Evolutionary conservation across 345 rosid genomes (phyloP).

Genomic region (Citrus australasica): DNA sequence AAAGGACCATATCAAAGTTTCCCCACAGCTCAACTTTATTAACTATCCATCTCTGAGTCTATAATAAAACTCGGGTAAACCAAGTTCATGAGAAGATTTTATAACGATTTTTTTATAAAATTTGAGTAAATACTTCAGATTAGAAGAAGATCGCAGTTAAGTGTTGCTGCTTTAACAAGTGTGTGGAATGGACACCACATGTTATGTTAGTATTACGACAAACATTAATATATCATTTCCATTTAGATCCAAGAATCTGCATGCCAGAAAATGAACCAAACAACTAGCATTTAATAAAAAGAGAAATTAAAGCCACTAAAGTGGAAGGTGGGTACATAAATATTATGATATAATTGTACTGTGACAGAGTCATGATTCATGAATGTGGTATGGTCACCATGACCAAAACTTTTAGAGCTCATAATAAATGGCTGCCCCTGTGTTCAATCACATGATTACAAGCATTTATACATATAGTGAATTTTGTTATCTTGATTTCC

Average conservation of each 20-base stretch:
- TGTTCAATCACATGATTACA: not conserved
- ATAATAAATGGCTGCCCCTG: not conserved
- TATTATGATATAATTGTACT: not conserved
- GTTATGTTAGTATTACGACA: not conserved
- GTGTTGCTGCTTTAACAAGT: too few species aligned
- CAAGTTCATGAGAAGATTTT: too few species aligned
- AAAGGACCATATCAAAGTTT: too few species aligned
- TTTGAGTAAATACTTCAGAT: too few species aligned
- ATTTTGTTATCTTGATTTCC: not conserved
- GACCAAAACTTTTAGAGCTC: not conserved
- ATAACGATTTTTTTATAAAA: too few species aligned
- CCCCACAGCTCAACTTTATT: not conserved
- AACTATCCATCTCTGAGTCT: not conserved
- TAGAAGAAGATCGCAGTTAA: not conserved
- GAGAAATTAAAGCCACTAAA: not conserved
- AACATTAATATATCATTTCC: not conserved
- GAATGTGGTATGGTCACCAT: constrained; percentile 14
- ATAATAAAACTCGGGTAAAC: too few species aligned
- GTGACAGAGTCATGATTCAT: not conserved
- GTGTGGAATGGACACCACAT: not conserved
- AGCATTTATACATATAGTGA: not conserved
- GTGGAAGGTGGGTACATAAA: constrained; percentile 20
- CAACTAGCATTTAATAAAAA: not conserved
- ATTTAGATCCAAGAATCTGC: not conserved
- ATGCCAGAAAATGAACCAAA: not conserved